A percentile compares a stretch with the other conserved stretches of the same genome.
Evolutionary conservation across 1,139 yeast genomes (phyloP).

Genomic region (Insectozyma bohioensis): DNA sequence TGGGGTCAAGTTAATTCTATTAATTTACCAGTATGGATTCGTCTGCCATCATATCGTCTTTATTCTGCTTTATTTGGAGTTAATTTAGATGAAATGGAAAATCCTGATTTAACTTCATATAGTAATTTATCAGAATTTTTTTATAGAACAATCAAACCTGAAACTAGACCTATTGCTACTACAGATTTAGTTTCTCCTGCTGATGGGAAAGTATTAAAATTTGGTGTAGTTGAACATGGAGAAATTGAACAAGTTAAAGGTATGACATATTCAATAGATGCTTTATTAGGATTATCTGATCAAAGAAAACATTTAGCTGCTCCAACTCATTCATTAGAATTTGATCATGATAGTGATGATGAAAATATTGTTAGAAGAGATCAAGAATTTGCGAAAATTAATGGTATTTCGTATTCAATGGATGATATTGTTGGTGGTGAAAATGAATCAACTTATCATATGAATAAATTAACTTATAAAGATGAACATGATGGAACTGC

Average conservation of each 20-base stretch:
- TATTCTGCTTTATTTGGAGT: conserved; percentile 86
- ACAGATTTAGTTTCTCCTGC: conserved; percentile 83
- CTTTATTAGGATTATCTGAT: conserved; percentile 69
- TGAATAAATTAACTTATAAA: conserved; percentile 48
- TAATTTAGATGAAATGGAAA: conserved; percentile 84
- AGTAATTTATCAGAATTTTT: conserved; percentile 87
- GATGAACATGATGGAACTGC: conserved; percentile 61
- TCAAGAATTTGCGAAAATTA: conserved; percentile 73
- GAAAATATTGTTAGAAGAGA: conserved; percentile 52
- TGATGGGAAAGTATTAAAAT: conserved; percentile 86
- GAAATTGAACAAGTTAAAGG: conserved; percentile 98
- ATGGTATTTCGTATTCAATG: conserved; percentile 71
- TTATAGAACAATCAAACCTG: conserved; percentile 78
- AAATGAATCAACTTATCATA: conserved; percentile 28
- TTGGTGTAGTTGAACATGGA: conserved; percentile 81
- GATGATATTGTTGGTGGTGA: conserved; percentile 66
- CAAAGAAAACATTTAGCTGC: conserved; percentile 49
- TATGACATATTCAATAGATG: conserved; percentile 86
- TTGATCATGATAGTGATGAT: conserved; percentile 42
- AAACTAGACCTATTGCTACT: conserved; percentile 73
- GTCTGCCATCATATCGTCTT: conserved; percentile 77
- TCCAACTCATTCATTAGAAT: conserved; percentile 56
- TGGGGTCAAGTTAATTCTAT: conserved; percentile 94
- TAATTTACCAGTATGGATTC: conserved; percentile 82
- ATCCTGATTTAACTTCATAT: conserved; percentile 73